Base-by-base conservation (phyloP, 805 yeast genomes). In the Kodamaea jinghongensis region DNA sequence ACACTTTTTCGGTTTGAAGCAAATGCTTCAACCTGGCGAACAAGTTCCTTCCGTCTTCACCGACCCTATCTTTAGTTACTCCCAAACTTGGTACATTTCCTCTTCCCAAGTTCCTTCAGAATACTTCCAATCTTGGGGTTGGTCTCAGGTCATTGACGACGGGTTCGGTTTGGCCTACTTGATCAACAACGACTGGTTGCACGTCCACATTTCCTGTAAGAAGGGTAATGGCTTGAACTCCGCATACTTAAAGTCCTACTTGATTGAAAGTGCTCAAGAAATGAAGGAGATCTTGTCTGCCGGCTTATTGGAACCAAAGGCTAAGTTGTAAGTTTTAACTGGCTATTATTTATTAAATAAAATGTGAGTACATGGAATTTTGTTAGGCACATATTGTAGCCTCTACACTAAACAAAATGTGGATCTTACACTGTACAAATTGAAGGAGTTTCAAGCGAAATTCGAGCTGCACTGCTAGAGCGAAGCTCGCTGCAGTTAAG, bases 151-250 rank as follows among this genome's bases (percentile, higher is more conserved):
- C 36, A 81, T 85, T 52, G 96, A 90, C 56, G 86, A 83, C 45
- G 99, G 99, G 6, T 81, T 86, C 54, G 99, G 98, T 6, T 74
- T 87, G 47, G 97, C 96, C 6, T 91, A 91, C 70, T 87, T 89
- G 87, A 74, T 91, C 55, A 89, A 86, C 71, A 78, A 78, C 44
- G 84, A 90, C 51, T 83, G 86, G 79, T 55, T 89, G 49, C 91
- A 89, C 59, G 79, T 93, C 55, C 91, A 90, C 65, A 81, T 91
- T 46, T 82, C 89, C 34, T 77, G 81, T 46, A 83, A 79, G 70
- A 80, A 76, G 63, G 76, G 79, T 31, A 75, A 71, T 46, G 78
- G 77, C 12, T 71, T 81, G 48, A 75, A 73, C 45, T 76, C 83
- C 10, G 75, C 70, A 15, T 69, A 71, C 53, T 56, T 89, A 69